Evolutionary conservation across 345 rosid species (phyloP), one percentile per base, ranked within the genome.

Genomic region (Ricinus communis): DNA sequence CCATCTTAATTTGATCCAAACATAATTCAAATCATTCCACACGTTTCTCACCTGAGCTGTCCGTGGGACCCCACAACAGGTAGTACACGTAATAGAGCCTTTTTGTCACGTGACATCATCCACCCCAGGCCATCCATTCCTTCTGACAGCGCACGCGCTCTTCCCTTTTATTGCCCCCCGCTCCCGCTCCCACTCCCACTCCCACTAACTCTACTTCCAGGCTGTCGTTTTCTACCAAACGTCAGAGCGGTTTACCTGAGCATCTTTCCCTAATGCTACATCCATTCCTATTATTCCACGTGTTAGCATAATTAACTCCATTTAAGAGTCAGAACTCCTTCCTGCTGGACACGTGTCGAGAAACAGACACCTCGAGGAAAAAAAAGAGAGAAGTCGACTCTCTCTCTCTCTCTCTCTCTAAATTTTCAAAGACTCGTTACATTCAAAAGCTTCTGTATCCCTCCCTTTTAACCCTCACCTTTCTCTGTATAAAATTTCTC

Each of bases 261-360:
- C 66, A 50, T 21, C 27, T 68, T 58, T 21, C 72, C 22, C 67
- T 28, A 36, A 38, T 28, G 28, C 8, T 19, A 13, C 19, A 22
- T 53, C 80, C 82, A 78, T 19, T 80, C 33, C 1, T 18, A 3
- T 28, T 49, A 5, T 0, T 10, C 68, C 80, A 75, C 82, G 77
- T 69, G 68, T 71, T 22, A 68, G 2, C 38, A 18, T 4, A 8
- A 36, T 30, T 18, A 27, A 40, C 4, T 33, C 27, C 46, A 43
- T 22, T 56, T 53, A 11, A 41, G 30, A 53, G 81, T 65, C 79
- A 68, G 73, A 65, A 43, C 73, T 50, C 66, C n/a, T 55, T 61
- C 46, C 31, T 24, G 43, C 0, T 0, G 1, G 71, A 74, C 75
- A 82, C 73, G 79, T 74, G 79, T 59, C 70, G 15, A 16, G 25